Evolutionary conservation across 2,329 filamentous ascomycete genomes (phyloP).

Genomic region (Colletotrichum simmondsii): DNA sequence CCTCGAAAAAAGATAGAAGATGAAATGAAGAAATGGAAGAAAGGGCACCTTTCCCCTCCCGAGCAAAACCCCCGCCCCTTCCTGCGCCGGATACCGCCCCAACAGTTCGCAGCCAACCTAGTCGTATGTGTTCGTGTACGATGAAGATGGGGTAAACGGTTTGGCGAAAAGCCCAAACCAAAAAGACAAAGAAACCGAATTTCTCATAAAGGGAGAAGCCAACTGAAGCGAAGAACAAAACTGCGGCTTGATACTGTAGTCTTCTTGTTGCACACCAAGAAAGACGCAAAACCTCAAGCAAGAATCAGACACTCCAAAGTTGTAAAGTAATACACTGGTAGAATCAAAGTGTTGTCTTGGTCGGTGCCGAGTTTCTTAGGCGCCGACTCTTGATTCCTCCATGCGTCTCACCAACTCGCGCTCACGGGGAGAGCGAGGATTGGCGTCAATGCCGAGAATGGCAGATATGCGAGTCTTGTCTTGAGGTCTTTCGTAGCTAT

Average conservation of each 20-base stretch:
- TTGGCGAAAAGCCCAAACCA: constrained; percentile 3
- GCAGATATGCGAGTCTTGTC: constrained; percentile 73
- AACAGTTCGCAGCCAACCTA: constrained; percentile 3
- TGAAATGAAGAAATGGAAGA: neutral
- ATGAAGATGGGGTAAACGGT: constrained; percentile 5
- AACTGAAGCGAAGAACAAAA: constrained; percentile 24
- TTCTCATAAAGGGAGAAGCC: neutral
- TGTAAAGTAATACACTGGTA: constrained; percentile 34
- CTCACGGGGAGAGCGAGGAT: constrained; percentile 67
- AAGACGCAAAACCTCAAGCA: constrained; percentile 12
- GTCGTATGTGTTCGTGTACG: constrained; percentile 27
- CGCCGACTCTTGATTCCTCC: constrained; percentile 59
- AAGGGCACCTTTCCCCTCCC: neutral
- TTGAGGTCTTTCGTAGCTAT: constrained; percentile 50
- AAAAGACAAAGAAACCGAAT: neutral
- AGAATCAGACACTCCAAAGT: constrained; percentile 25
- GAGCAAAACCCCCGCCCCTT: neutral
- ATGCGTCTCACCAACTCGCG: constrained; percentile 66
- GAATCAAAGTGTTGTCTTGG: constrained; percentile 40
- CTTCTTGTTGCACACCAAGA: constrained; percentile 19
- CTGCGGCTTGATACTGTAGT: constrained; percentile 22
- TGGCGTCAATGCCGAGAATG: constrained; percentile 69
- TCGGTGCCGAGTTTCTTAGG: constrained; percentile 34
- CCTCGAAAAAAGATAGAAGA: neutral
- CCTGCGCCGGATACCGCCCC: constrained; percentile 27